These are phyloP conservation scores for Gaeumannomyces tritici DNA, from an alignment of 2,329 filamentous ascomycete genomes.

Conservation along the genomic window DNA sequence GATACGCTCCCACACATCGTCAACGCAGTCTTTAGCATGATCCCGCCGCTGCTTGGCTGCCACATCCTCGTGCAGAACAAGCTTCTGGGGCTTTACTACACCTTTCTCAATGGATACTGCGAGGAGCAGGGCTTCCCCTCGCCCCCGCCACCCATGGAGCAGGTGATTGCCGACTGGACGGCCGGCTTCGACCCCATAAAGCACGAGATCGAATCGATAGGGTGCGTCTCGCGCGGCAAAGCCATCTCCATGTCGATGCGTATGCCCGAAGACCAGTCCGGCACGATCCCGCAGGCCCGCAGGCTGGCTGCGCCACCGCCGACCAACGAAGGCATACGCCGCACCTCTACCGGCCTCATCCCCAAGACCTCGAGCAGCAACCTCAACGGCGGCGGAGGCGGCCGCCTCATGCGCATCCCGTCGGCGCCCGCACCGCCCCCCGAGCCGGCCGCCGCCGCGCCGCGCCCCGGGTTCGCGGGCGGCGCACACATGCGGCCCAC, in stretches of 20 bases:
- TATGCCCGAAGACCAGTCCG: conserved; percentile 18
- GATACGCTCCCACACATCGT: conserved; percentile 63
- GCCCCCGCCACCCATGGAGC: conserved; percentile 61
- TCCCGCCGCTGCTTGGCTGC: conserved; percentile 59
- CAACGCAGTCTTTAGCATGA: conserved; percentile 59
- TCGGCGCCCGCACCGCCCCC: conserved; percentile 16
- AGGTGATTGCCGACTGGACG: conserved; percentile 60
- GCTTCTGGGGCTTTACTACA: conserved; percentile 70
- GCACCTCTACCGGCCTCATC: conserved; percentile 34
- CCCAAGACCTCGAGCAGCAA: conserved; percentile 9
- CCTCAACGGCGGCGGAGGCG: conserved; percentile 10
- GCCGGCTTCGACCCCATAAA: conserved; percentile 52
- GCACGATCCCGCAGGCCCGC: conserved; percentile 12
- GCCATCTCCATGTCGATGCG: conserved; percentile 42
- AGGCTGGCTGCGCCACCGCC: conserved; percentile 8
- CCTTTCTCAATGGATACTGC: conserved; percentile 64
- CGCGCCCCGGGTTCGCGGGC: conserved; percentile 17
- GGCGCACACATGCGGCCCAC: conserved; percentile 28
- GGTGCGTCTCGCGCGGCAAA: conserved; percentile 57
- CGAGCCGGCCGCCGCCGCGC: conserved; percentile 14
- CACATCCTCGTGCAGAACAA: conserved; percentile 72
- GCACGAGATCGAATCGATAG: conserved; percentile 56
- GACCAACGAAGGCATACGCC: conserved; percentile 25
- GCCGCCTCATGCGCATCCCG: conserved; percentile 23
- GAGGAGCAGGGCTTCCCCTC: conserved; percentile 59